Base-by-base conservation (phyloP, 805 yeast genomes). In the Ogataea methylovora region DNA sequence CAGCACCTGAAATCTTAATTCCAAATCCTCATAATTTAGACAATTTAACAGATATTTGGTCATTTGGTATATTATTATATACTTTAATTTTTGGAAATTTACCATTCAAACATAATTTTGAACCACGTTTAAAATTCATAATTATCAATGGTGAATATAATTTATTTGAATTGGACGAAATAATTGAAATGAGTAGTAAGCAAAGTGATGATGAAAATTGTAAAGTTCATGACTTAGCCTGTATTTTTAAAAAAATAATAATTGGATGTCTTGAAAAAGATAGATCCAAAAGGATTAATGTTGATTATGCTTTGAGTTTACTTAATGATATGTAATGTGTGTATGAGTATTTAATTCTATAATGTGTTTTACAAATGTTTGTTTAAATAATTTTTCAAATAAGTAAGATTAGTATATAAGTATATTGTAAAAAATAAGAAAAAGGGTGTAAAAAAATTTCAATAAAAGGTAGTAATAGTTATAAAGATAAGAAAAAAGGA, bases 11-110 rank as follows among this genome's bases (percentile, higher is more conserved):
- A 52, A 64, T 86, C 13, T 59, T 87, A 27, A 61, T 64, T 27
- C 79, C 83, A 1, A 65, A 67, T 29, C 84, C 86, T 5, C 63
- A 79, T 39, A 36, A 57, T 48, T 49, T 73, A 36, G 80, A 81
- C 2, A 79, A 84, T 2, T 61, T 74, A 26, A 79, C 88, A 1
- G 97, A 88, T 58, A 69, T 84, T 5, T 88, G 97, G 97, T 94
- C 96, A 0, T 67, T 84, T 29, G 97, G 97, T 4, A 84, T 87
- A 1, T 60, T 83, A 42, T 46, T 81, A 4, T 87, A 74, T 54
- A 77, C 94, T 1, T 71, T 86, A 73, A 57, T 79, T 20, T 70
- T 76, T 17, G 88, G 94, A 0, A 73, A 69, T 42, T 56, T 88
- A 33, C 96, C 96, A 1, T 88, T 88, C 60, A 77, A 76, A 39